Evolutionary conservation across 75 land plant genomes (phyloP).

Genomic region (Ceratopteris richardii): DNA sequence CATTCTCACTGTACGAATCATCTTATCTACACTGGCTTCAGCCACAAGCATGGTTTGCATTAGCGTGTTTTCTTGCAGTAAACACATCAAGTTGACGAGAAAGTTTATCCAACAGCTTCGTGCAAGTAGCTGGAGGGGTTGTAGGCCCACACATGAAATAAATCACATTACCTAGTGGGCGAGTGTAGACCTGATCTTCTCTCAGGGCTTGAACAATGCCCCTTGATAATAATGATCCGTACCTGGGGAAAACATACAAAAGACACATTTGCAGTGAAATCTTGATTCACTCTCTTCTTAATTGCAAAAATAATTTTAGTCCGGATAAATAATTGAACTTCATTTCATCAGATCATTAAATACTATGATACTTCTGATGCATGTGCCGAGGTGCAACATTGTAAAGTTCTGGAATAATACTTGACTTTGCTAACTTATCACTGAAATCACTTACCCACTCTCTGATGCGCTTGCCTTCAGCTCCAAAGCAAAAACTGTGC

Average conservation of each 20-base stretch:
- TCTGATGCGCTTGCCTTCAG: constrained; percentile 46
- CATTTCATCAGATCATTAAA: too few species aligned
- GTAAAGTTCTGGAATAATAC: too few species aligned
- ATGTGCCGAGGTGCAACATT: too few species aligned
- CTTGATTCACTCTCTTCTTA: too few species aligned
- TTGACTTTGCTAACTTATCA: too few species aligned
- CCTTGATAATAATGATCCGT: constrained; percentile 58
- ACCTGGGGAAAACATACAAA: constrained; percentile 36
- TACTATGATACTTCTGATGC: too few species aligned
- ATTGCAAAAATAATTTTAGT: too few species aligned
- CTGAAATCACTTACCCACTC: constrained; percentile 70
- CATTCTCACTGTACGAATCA: too few species aligned
- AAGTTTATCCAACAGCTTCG: constrained; percentile 38
- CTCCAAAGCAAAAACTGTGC: constrained; percentile 83
- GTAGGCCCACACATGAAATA: constrained; percentile 96
- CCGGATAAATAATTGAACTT: too few species aligned
- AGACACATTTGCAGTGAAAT: too few species aligned
- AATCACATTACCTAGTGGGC: constrained; percentile 90
- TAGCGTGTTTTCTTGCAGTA: not conserved
- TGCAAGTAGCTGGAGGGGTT: constrained; percentile 55
- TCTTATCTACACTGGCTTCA: not conserved
- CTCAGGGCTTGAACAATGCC: constrained; percentile 61
- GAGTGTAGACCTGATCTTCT: constrained; percentile 65
- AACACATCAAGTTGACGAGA: constrained; percentile 29
- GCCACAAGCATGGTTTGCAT: not conserved